A percentile compares a stretch with the other conserved stretches of the same genome.
These are phyloP conservation scores for Neofusicoccum umdonicola DNA, from an alignment of 2,329 filamentous ascomycete species.

Conservation along the genomic window DNA sequence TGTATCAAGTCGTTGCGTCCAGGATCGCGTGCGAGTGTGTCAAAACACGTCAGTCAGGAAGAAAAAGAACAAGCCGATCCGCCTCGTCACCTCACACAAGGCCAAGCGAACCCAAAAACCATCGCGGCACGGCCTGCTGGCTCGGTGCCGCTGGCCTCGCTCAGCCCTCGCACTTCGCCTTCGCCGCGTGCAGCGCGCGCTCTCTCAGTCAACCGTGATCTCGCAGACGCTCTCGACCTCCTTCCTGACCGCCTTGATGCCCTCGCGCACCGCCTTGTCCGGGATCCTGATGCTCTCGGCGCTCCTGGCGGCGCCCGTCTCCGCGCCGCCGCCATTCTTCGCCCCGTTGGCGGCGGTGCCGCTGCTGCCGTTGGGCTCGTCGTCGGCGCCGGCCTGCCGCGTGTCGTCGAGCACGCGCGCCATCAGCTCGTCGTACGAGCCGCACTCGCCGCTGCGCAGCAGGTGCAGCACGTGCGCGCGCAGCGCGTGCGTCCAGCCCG, in stretches of 20 bases:
- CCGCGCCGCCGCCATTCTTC: constrained; percentile 21
- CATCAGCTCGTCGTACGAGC: constrained; percentile 57
- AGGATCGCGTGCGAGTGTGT: too few relatives aligned
- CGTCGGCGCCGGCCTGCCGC: constrained; percentile 33
- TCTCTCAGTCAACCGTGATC: constrained; percentile 25
- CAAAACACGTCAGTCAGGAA: too few relatives aligned
- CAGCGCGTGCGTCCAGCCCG: constrained; percentile 59
- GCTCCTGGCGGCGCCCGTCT: constrained; percentile 34
- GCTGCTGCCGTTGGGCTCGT: constrained; percentile 21
- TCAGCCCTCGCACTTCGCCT: not conserved
- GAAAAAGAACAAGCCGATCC: too few relatives aligned
- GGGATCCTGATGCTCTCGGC: constrained; percentile 44
- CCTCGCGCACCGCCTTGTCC: constrained; percentile 48
- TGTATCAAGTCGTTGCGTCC: too few relatives aligned
- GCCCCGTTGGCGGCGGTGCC: not conserved
- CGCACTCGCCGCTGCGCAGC: constrained; percentile 57
- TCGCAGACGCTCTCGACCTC: constrained; percentile 52
- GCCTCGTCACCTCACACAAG: too few relatives aligned
- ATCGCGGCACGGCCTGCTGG: too few relatives aligned
- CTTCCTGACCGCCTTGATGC: constrained; percentile 51
- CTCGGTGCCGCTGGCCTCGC: too few relatives aligned
- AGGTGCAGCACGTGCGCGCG: constrained; percentile 55
- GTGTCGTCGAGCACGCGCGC: constrained; percentile 51
- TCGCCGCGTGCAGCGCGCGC: not conserved
- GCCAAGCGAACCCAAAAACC: too few relatives aligned